Conservation (phyloP, 2,329 filamentous ascomycete genomes). For the Tolypocladium capitatum region DNA sequence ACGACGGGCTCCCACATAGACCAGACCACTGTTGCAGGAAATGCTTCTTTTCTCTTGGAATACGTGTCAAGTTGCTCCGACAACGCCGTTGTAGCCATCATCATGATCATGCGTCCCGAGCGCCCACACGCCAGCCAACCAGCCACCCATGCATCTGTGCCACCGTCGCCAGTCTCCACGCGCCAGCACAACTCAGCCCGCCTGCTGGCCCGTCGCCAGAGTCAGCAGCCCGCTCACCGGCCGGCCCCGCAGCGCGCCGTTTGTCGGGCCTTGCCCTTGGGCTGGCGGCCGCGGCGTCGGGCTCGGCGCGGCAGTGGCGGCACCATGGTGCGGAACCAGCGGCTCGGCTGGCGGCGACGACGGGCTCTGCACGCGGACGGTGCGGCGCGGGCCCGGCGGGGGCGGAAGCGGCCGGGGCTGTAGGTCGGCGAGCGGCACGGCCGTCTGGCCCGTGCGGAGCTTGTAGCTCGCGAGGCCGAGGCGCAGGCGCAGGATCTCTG, state of each 20-base stretch:
- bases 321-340: background rate
- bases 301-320: background rate
- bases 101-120: background rate
- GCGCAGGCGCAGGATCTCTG: conserved; percentile 53
- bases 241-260: conserved; percentile 28
- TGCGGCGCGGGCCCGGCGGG: conserved; percentile 5
- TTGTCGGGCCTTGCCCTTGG: conserved; percentile 18
- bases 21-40: background rate
- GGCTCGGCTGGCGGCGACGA: background rate
- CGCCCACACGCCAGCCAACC: background rate
- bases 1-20: background rate
- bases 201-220: conserved; percentile 18
- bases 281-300: background rate
- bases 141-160: too few species aligned
- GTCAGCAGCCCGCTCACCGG: conserved; percentile 40
- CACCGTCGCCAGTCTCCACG: background rate
- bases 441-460: conserved; percentile 57
- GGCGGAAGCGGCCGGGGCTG: conserved; percentile 21
- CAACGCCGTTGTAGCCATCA: background rate
- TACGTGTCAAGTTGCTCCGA: background rate
- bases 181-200: background rate
- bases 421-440: conserved; percentile 49
- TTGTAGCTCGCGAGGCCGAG: conserved; percentile 63
- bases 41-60: background rate
- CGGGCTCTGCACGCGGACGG: conserved; percentile 13